phyloP scores from a whole-genome alignment of 495 filamentous ascomycete species.

The Astrothelium subdiscretum region DNA sequence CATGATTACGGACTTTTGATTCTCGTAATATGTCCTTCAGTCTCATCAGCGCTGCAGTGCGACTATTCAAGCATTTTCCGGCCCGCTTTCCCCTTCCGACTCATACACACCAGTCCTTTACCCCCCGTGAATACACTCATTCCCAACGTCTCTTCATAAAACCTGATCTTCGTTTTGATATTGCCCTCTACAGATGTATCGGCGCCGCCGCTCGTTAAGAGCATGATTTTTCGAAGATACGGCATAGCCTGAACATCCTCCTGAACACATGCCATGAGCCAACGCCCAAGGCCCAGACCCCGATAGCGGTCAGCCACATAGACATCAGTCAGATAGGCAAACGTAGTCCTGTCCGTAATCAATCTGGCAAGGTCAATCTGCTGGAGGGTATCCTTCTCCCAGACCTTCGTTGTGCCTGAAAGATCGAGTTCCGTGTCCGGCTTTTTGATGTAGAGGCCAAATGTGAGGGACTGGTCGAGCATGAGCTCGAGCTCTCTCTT shows the following conservation, averaged over 20 bases:
- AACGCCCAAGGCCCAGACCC: slow-evolving; percentile 48
- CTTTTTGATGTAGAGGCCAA: slow-evolving; percentile 22
- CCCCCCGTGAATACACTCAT: slow-evolving; percentile 28
- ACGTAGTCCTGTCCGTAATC: slow-evolving; percentile 52
- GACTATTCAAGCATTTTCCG: background rate
- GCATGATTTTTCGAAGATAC: slow-evolving; percentile 41
- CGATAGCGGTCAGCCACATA: slow-evolving; percentile 47
- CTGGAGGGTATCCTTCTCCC: background rate
- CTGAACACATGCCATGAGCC: slow-evolving; percentile 47
- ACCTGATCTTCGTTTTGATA: slow-evolving; percentile 4
- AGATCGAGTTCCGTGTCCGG: slow-evolving; percentile 1
- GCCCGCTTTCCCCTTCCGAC: background rate
- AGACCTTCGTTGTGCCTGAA: background rate
- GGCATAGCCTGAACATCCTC: slow-evolving; percentile 46
- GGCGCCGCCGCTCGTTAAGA: slow-evolving; percentile 34
- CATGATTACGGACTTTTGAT: no score
- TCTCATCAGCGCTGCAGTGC: no score
- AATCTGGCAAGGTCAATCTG: slow-evolving; percentile 51
- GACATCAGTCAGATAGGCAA: slow-evolving; percentile 61
- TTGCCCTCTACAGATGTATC: slow-evolving; percentile 16
- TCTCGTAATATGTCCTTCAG: no score
- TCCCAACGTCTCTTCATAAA: slow-evolving; percentile 39
- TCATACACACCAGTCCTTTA: background rate
- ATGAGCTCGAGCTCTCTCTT: slow-evolving; percentile 10
- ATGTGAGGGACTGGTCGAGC: slow-evolving; percentile 22